phyloP scores from a whole-genome alignment of 352 stramenopile species.

The Thraustochytrium aureum region DNA sequence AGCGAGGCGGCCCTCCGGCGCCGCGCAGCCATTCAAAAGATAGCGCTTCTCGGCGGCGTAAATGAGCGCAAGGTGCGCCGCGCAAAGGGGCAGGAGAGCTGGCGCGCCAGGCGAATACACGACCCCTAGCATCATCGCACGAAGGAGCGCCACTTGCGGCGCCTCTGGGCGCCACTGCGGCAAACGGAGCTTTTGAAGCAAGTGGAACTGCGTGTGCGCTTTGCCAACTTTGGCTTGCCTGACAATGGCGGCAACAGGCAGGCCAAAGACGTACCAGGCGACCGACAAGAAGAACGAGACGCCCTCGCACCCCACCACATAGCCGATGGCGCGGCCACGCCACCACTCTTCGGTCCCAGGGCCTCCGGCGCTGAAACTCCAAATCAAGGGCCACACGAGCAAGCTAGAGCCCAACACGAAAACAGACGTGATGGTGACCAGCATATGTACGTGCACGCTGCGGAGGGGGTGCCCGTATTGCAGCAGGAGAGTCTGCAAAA shows the following conservation, averaged over 20 bases:
- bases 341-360: too few species aligned
- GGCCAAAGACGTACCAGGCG: neutral
- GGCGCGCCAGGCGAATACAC: neutral
- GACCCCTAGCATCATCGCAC: neutral
- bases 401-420: too few species aligned
- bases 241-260: neutral
- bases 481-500: neutral
- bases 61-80: neutral
- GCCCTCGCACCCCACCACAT: constrained; percentile 9
- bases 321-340: neutral
- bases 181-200: neutral
- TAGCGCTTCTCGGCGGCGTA: constrained; percentile 25
- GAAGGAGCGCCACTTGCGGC: constrained; percentile 3
- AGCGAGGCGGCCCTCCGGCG: neutral
- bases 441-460: neutral
- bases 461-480: constrained; percentile 26
- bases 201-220: neutral
- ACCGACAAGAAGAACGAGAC: neutral
- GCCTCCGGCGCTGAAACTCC: too few species aligned
- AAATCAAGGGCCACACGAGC: too few species aligned
- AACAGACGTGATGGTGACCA: too few species aligned
- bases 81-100: neutral
- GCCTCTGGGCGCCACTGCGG: neutral
- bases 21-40: neutral
- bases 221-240: neutral